Evolutionary conservation across 257 asterid genomes (phyloP).

Genomic region (Forsythia viridissima): DNA sequence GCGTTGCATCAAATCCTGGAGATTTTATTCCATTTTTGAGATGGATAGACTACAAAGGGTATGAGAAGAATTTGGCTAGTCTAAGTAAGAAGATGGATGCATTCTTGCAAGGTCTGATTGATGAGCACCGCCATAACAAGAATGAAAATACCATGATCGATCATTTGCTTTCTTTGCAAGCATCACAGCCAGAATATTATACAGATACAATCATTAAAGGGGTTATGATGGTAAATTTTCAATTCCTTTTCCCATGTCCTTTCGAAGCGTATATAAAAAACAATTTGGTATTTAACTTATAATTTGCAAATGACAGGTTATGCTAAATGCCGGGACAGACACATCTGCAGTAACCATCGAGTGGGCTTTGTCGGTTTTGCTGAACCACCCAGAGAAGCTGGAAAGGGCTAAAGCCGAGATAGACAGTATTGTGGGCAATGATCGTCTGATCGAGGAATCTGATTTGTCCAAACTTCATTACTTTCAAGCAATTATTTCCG

Average conservation of each 20-base stretch:
- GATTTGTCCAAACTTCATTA: slow-evolving; percentile 56
- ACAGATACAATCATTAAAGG: slow-evolving; percentile 56
- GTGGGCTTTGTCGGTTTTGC: slow-evolving; percentile 64
- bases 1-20: slow-evolving; percentile 32
- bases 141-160: slow-evolving; percentile 46
- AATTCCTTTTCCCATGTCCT: not conserved
- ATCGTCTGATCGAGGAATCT: slow-evolving; percentile 45
- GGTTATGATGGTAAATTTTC: slow-evolving; percentile 33
- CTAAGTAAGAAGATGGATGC: slow-evolving; percentile 34
- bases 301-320: slow-evolving; percentile 30
- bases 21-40: slow-evolving; percentile 44
- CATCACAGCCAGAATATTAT: slow-evolving; percentile 52
- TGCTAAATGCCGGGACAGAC: slow-evolving; percentile 57
- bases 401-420: slow-evolving; percentile 58
- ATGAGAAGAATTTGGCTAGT: slow-evolving; percentile 36
- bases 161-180: slow-evolving; percentile 61
- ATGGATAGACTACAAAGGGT: slow-evolving; percentile 48
- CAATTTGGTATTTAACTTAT: not conserved
- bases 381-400: slow-evolving; percentile 55
- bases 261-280: no score
- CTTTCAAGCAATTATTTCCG: slow-evolving; percentile 44
- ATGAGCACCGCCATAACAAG: slow-evolving; percentile 33
- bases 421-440: slow-evolving; percentile 40
- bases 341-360: slow-evolving; percentile 56
- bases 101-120: slow-evolving; percentile 50